These are phyloP conservation scores for Hanseniaspora lindneri DNA, from an alignment of 805 yeast genomes.

Conservation along the genomic window DNA sequence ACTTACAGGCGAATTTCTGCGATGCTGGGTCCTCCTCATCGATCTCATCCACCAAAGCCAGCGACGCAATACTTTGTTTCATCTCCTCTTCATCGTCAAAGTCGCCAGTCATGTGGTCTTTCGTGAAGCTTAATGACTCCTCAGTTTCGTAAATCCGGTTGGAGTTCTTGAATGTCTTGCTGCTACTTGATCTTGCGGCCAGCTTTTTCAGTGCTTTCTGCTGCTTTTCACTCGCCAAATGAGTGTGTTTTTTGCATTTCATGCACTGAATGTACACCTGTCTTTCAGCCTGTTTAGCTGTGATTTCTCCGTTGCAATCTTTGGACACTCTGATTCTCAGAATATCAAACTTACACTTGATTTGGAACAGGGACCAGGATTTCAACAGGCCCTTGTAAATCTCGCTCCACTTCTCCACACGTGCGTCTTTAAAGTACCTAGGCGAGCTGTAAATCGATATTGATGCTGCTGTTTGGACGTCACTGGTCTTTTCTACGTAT, in stretches of 20 bases:
- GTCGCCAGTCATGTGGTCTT: too few species aligned
- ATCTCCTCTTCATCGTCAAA: not conserved
- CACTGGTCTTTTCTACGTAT: constrained; percentile 78
- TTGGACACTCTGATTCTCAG: constrained; percentile 53
- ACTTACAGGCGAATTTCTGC: constrained; percentile 46
- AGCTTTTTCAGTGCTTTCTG: not conserved
- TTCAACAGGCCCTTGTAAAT: constrained; percentile 57
- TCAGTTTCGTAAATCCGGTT: constrained; percentile 6
- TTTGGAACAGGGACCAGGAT: constrained; percentile 68
- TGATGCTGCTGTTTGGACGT: constrained; percentile 82
- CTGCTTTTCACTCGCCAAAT: constrained; percentile 26
- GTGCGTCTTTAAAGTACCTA: constrained; percentile 57
- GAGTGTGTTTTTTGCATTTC: constrained; percentile 65
- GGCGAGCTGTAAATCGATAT: constrained; percentile 76
- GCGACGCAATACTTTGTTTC: not conserved
- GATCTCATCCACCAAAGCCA: not conserved
- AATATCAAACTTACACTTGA: constrained; percentile 77
- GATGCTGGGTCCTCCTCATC: constrained; percentile 15
- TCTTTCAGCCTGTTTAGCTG: constrained; percentile 45
- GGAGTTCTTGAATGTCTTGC: not conserved
- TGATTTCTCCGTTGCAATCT: constrained; percentile 37
- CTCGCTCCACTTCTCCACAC: constrained; percentile 70
- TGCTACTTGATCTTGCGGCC: not conserved
- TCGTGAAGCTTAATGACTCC: too few species aligned
- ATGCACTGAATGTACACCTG: constrained; percentile 75